These are phyloP conservation scores for Zymoseptoria ardabiliae DNA, from an alignment of 2,329 filamentous ascomycete species.

Conservation along the genomic window DNA sequence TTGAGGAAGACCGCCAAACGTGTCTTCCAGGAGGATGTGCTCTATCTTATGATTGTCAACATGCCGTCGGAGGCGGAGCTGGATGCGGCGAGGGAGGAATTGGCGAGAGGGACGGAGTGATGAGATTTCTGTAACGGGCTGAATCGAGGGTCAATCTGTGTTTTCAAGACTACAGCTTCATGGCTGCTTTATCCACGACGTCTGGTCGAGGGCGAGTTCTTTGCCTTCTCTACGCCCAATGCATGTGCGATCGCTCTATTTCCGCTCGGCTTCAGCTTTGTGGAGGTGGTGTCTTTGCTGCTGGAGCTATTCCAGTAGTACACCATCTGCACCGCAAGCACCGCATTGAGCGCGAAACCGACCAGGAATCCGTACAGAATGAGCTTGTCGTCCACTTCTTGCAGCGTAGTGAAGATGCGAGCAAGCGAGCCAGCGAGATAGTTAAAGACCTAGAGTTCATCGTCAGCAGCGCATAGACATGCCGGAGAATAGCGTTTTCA, in stretches of 20 bases:
- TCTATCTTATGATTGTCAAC: slow-evolving; percentile 48
- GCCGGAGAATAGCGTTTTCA: slow-evolving; percentile 16
- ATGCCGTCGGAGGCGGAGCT: slow-evolving; percentile 42
- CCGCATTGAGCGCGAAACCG: slow-evolving; percentile 79
- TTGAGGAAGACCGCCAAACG: slow-evolving; percentile 6
- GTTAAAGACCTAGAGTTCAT: slow-evolving; percentile 73
- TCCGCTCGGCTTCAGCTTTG: slow-evolving; percentile 34
- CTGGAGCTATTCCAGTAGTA: slow-evolving; percentile 81
- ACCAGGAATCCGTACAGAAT: slow-evolving; percentile 93
- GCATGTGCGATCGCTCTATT: slow-evolving; percentile 28
- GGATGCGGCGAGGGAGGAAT: slow-evolving; percentile 19
- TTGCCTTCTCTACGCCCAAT: slow-evolving; percentile 34
- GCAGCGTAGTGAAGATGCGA: slow-evolving; percentile 93
- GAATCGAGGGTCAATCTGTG: not conserved
- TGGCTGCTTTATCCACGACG: slow-evolving; percentile 22
- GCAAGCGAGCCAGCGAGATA: slow-evolving; percentile 88
- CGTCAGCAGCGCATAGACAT: not conserved
- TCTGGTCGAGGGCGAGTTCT: slow-evolving; percentile 22
- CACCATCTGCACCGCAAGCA: slow-evolving; percentile 83
- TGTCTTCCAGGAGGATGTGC: slow-evolving; percentile 33
- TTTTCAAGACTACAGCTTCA: not conserved
- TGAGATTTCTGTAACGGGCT: not conserved
- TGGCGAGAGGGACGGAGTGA: slow-evolving; percentile 6
- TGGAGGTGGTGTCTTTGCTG: slow-evolving; percentile 31
- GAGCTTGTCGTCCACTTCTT: slow-evolving; percentile 93